phyloP scores from a whole-genome alignment of 2,329 filamentous ascomycete species.

The Ustilaginoidea virens region DNA sequence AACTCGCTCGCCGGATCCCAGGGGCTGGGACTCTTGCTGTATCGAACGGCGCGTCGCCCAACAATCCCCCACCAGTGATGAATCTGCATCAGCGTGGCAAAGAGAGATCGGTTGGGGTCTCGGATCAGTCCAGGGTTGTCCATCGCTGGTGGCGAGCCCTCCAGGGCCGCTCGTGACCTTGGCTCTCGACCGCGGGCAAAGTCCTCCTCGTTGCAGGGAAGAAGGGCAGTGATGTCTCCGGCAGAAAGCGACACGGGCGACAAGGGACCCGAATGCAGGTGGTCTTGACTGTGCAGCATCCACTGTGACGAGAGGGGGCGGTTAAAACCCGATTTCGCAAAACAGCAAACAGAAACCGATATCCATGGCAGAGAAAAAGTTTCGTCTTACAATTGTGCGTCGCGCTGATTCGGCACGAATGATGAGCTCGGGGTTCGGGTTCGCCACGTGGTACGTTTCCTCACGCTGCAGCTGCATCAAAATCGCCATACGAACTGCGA shows the following conservation, averaged over 20 bases:
- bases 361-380: no score
- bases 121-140: conserved; percentile 27
- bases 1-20: conserved; percentile 34
- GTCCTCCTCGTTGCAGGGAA: conserved; percentile 36
- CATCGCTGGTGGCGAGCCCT: conserved; percentile 34
- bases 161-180: conserved; percentile 33
- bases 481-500: conserved; percentile 39
- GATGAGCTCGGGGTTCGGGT: conserved; percentile 27
- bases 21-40: conserved; percentile 26
- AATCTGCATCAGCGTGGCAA: conserved; percentile 38
- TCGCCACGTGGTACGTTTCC: conserved; percentile 31
- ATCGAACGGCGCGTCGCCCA: conserved; percentile 30
- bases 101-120: conserved; percentile 32
- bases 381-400: conserved; percentile 32
- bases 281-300: conserved; percentile 45
- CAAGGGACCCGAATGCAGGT: conserved; percentile 35
- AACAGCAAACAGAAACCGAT: no score
- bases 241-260: conserved; percentile 35
- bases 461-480: conserved; percentile 39
- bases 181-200: conserved; percentile 33
- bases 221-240: conserved; percentile 36
- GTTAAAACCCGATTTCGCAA: no score
- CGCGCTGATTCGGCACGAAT: conserved; percentile 39
- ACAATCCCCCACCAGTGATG: conserved; percentile 39
- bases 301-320: no score